A percentile compares a stretch with the other conserved stretches of the same genome.
Evolutionary conservation across 2,329 filamentous ascomycete genomes (phyloP).

Genomic region (Diaporthe batatas): DNA sequence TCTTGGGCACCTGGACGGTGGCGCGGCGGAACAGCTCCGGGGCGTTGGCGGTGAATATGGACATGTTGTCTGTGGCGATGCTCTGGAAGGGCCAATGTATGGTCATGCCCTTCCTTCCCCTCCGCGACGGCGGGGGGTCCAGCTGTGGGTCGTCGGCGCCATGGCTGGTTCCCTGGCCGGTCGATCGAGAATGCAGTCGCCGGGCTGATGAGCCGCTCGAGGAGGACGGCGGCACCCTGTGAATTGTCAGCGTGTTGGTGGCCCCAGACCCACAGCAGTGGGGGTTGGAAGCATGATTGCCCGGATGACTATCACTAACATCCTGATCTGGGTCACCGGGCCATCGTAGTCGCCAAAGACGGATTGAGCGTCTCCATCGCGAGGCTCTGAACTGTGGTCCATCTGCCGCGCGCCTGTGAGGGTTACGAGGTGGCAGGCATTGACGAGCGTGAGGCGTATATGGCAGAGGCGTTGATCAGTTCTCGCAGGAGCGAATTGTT

Average conservation of each 20-base stretch:
- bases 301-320: slow-evolving; percentile 11
- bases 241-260: slow-evolving; percentile 1
- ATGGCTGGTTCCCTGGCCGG: slow-evolving; percentile 19
- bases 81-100: slow-evolving; percentile 55
- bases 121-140: slow-evolving; percentile 39
- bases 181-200: slow-evolving; percentile 20
- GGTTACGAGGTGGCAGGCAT: slow-evolving; percentile 31
- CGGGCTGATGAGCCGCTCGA: slow-evolving; percentile 22
- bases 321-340: slow-evolving; percentile 30
- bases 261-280: background rate
- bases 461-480: background rate
- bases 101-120: slow-evolving; percentile 42
- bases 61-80: slow-evolving; percentile 47
- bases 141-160: slow-evolving; percentile 7
- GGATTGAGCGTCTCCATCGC: slow-evolving; percentile 35
- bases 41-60: slow-evolving; percentile 42
- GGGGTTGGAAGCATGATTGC: too few species aligned
- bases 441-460: slow-evolving; percentile 12
- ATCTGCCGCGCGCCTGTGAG: slow-evolving; percentile 35
- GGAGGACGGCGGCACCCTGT: slow-evolving; percentile 26
- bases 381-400: slow-evolving; percentile 34
- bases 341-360: slow-evolving; percentile 31
- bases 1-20: slow-evolving; percentile 29
- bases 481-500: background rate
- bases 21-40: slow-evolving; percentile 36